Conservation (phyloP, 768 basidiomycete genomes). For the Erythrobasidium yunnanense region DNA sequence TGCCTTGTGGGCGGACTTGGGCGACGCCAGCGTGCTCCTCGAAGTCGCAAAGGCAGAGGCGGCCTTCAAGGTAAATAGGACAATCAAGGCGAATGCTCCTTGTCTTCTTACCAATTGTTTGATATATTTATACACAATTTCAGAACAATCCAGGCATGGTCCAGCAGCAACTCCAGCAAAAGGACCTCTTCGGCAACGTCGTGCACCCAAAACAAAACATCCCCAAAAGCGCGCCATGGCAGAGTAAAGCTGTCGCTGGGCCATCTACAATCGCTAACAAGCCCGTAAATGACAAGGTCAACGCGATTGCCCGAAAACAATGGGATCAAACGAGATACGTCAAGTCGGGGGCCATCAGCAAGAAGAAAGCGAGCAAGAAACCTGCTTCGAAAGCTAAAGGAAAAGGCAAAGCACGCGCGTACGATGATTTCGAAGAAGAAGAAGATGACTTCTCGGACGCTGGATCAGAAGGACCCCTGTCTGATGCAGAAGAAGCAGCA, state of each 20-base stretch:
- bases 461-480: slow-evolving; percentile 34
- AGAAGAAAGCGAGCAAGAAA: slow-evolving; percentile 48
- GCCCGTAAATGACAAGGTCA: slow-evolving; percentile 40
- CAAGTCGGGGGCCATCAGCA: slow-evolving; percentile 54
- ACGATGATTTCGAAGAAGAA: slow-evolving; percentile 50
- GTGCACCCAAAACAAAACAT: not conserved
- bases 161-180: slow-evolving; percentile 1
- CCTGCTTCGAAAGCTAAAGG: slow-evolving; percentile 49
- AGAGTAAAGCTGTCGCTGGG: not conserved
- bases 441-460: slow-evolving; percentile 42
- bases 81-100: not conserved
- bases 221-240: not conserved
- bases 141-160: not conserved
- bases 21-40: not conserved
- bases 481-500: slow-evolving; percentile 59
- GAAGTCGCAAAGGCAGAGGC: not conserved
- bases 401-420: slow-evolving; percentile 32
- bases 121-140: no score
- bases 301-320: slow-evolving; percentile 57
- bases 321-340: slow-evolving; percentile 90
- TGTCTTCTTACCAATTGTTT: not conserved
- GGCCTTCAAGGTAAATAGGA: not conserved
- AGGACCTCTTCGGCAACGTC: slow-evolving; percentile 13
- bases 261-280: not conserved
- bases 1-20: not conserved